Evolutionary conservation across 23 red algal species (phyloP).

Genomic region (Cyanidium caldarium): DNA sequence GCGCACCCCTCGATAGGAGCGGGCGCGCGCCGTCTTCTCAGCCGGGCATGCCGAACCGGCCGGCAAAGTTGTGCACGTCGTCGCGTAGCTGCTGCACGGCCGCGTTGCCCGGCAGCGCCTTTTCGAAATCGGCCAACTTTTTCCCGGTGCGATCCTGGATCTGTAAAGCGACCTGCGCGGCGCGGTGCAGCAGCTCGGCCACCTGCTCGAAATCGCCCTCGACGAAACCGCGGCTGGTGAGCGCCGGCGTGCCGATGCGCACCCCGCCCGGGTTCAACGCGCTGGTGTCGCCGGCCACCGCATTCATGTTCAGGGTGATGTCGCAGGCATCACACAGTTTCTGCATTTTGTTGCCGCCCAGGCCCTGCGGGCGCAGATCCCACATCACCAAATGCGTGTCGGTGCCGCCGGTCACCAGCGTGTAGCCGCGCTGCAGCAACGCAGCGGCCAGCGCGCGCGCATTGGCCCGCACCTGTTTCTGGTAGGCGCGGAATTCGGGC

Average conservation of each 20-base stretch:
- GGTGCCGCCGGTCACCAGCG: slow-evolving; percentile 81
- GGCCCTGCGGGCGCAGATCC: slow-evolving; percentile 60
- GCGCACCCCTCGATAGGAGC: not conserved
- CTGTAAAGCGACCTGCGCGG: slow-evolving; percentile 34
- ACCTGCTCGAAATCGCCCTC: slow-evolving; percentile 87
- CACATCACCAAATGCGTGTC: slow-evolving; percentile 94
- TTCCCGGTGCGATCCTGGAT: slow-evolving; percentile 50
- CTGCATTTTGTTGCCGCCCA: slow-evolving; percentile 74
- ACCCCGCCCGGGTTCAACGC: slow-evolving; percentile 88
- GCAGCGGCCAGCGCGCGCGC: slow-evolving; percentile 50
- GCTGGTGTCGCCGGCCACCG: slow-evolving; percentile 77
- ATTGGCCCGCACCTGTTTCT: slow-evolving; percentile 54
- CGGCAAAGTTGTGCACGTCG: not conserved
- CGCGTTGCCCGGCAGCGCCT: slow-evolving; percentile 6
- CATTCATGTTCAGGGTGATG: slow-evolving; percentile 96
- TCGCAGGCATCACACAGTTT: slow-evolving; percentile 68
- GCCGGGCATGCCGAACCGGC: not conserved
- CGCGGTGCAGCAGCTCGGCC: slow-evolving; percentile 61
- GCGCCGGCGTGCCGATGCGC: slow-evolving; percentile 71
- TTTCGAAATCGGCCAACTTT: slow-evolving; percentile 69
- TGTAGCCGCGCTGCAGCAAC: slow-evolving; percentile 59
- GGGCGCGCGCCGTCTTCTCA: not conserved
- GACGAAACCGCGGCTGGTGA: slow-evolving; percentile 70
- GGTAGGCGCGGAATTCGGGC: slow-evolving; percentile 44
- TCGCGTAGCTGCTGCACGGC: not conserved